Evolutionary conservation across 495 filamentous ascomycete genomes (phyloP).

Genomic region (Penicillium parvum): DNA sequence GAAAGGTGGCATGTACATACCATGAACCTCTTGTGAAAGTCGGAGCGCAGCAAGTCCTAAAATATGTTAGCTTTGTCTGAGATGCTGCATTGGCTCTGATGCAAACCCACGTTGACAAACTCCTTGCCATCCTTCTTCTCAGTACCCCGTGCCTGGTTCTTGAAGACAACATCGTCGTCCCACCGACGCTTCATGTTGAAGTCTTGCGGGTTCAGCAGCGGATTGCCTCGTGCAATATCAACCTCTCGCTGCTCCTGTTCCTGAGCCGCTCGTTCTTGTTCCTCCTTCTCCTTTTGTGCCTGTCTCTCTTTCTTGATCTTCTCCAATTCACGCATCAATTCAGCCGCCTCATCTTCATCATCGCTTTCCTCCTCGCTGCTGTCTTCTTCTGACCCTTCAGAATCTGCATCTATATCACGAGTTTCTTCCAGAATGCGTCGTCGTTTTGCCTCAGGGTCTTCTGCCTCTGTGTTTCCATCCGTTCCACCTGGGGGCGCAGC

Average conservation of each 20-base stretch:
- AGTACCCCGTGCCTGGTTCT: slow-evolving; percentile 94
- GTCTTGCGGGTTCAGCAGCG: slow-evolving; percentile 68
- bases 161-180: slow-evolving; percentile 99
- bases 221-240: slow-evolving; percentile 90
- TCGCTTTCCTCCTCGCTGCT: slow-evolving; percentile 73
- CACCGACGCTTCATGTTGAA: slow-evolving; percentile 58
- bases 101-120: slow-evolving; percentile 79
- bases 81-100: neutral
- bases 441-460: slow-evolving; percentile 77
- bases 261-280: slow-evolving; percentile 66
- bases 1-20: too few relatives aligned
- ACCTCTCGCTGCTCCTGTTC: slow-evolving; percentile 80
- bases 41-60: slow-evolving; percentile 84
- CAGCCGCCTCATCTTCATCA: slow-evolving; percentile 83
- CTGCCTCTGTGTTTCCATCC: slow-evolving; percentile 38
- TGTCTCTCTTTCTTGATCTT: slow-evolving; percentile 89
- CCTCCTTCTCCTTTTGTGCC: slow-evolving; percentile 82
- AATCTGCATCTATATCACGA: slow-evolving; percentile 86
- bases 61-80: slow-evolving; percentile 17
- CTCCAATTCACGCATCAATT: slow-evolving; percentile 85
- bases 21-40: slow-evolving; percentile 99
- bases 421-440: slow-evolving; percentile 84
- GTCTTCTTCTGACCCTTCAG: slow-evolving; percentile 63
- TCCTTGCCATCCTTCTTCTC: slow-evolving; percentile 92
- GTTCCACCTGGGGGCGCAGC: slow-evolving; percentile 28